Conservation (phyloP, 177 flowering plant genomes). For the Vitis hybrid region DNA sequence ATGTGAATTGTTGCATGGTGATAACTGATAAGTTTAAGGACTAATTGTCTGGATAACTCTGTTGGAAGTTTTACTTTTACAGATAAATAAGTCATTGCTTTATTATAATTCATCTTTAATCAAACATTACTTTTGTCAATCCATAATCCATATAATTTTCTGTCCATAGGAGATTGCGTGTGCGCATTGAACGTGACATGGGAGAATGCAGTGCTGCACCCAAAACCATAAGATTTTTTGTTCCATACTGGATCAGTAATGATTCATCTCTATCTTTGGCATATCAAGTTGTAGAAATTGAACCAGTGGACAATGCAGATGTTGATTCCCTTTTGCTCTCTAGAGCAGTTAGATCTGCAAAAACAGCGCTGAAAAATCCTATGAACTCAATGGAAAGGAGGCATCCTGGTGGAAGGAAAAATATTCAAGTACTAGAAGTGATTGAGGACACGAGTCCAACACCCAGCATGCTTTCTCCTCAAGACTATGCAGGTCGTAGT, state of each 20-base stretch:
- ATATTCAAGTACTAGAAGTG: constrained; percentile 71
- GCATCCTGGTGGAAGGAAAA: constrained; percentile 47
- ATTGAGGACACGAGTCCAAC: constrained; percentile 72
- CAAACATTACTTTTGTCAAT: neutral
- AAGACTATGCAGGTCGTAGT: constrained; percentile 69
- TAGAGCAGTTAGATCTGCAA: constrained; percentile 71
- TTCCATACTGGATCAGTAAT: constrained; percentile 93
- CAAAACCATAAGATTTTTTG: constrained; percentile 83
- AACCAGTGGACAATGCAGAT: constrained; percentile 57
- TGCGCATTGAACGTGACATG: constrained; percentile 85
- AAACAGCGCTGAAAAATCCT: constrained; percentile 43
- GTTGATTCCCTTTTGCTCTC: constrained; percentile 44
- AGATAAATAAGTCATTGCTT: neutral
- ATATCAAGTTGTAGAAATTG: constrained; percentile 84
- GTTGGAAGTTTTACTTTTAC: neutral
- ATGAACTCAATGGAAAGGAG: constrained; percentile 40
- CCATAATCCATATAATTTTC: constrained; percentile 2
- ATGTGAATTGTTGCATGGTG: too few species aligned
- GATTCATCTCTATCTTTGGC: constrained; percentile 64
- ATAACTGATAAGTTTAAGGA: too few species aligned
- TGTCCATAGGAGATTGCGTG: constrained; percentile 79
- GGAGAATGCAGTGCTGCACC: constrained; percentile 83
- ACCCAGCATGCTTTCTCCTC: constrained; percentile 94
- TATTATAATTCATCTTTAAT: neutral
- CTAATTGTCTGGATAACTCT: too few species aligned